Evolutionary conservation across 2,329 filamentous ascomycete genomes (phyloP).

Genomic region (Ampelomyces quisqualis): DNA sequence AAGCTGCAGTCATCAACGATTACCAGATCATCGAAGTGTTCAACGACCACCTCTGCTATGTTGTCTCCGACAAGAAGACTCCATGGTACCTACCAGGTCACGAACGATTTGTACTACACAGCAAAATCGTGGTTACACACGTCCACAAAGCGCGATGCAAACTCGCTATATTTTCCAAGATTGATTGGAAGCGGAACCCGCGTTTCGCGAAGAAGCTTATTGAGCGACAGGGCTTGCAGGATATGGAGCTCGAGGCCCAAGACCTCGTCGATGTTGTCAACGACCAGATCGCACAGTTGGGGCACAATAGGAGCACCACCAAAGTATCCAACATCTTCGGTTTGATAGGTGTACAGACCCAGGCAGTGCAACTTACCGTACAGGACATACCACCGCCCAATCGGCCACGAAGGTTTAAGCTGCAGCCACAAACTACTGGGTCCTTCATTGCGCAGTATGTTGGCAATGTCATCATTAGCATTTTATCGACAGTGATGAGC

Average conservation of each 20-base stretch:
- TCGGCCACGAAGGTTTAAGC: constrained; percentile 41
- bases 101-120: constrained; percentile 75
- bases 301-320: constrained; percentile 71
- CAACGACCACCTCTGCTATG: constrained; percentile 63
- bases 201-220: constrained; percentile 52
- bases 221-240: constrained; percentile 68
- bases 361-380: constrained; percentile 53
- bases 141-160: constrained; percentile 90
- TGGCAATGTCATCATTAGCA: constrained; percentile 72
- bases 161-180: constrained; percentile 79
- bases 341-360: constrained; percentile 67
- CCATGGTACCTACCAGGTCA: constrained; percentile 86
- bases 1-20: constrained; percentile 64
- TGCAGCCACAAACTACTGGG: constrained; percentile 60
- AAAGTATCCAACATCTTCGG: constrained; percentile 79
- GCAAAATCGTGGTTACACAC: constrained; percentile 92
- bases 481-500: constrained; percentile 73
- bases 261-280: constrained; percentile 74
- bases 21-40: constrained; percentile 77
- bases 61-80: constrained; percentile 63
- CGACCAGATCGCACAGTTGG: constrained; percentile 74
- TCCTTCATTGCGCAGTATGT: constrained; percentile 72
- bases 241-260: constrained; percentile 70
- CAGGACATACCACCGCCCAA: constrained; percentile 42
- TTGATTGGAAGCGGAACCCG: constrained; percentile 74